A percentile compares a stretch with the other conserved stretches of the same genome.
Evolutionary conservation across 345 rosid species (phyloP).

Genomic region (Brassica juncea): DNA sequence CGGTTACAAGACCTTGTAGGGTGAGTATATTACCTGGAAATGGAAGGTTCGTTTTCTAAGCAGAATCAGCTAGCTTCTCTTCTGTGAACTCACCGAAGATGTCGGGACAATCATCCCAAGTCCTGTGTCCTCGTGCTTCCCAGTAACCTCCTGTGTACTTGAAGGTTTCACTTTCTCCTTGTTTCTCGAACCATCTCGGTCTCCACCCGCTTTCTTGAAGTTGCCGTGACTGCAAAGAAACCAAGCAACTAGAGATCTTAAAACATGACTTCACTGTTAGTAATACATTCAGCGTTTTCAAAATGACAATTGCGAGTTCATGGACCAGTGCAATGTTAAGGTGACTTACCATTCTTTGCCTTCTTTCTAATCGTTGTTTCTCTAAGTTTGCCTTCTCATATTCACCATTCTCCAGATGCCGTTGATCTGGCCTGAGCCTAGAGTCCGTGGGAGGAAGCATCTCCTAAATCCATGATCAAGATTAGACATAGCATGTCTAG

Average conservation of each 20-base stretch:
- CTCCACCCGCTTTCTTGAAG: slow-evolving; percentile 93
- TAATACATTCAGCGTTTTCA: neutral
- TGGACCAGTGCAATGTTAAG: neutral
- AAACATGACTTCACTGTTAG: neutral
- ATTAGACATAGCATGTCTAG: neutral
- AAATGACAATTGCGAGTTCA: neutral
- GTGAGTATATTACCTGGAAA: slow-evolving; percentile 22
- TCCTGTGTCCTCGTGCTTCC: slow-evolving; percentile 72
- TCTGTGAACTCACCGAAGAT: slow-evolving; percentile 78
- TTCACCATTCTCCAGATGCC: slow-evolving; percentile 58
- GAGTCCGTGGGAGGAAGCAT: slow-evolving; percentile 98
- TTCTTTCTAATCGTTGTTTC: slow-evolving; percentile 90
- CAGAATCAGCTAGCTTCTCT: slow-evolving; percentile 43
- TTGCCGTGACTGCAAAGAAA: slow-evolving; percentile 65
- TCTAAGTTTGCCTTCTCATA: slow-evolving; percentile 92
- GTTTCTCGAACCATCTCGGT: slow-evolving; percentile 79
- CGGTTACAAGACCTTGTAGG: neutral
- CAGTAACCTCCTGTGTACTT: slow-evolving; percentile 78
- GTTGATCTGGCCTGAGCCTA: slow-evolving; percentile 83
- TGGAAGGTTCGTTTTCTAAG: slow-evolving; percentile 26
- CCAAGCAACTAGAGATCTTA: neutral
- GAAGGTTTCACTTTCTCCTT: slow-evolving; percentile 66
- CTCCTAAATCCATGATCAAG: slow-evolving; percentile 59
- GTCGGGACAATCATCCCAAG: slow-evolving; percentile 79
- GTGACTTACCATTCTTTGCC: slow-evolving; percentile 86